Base-by-base conservation (phyloP, 2,329 filamentous ascomycete genomes). In the Albifimbria verrucaria region DNA sequence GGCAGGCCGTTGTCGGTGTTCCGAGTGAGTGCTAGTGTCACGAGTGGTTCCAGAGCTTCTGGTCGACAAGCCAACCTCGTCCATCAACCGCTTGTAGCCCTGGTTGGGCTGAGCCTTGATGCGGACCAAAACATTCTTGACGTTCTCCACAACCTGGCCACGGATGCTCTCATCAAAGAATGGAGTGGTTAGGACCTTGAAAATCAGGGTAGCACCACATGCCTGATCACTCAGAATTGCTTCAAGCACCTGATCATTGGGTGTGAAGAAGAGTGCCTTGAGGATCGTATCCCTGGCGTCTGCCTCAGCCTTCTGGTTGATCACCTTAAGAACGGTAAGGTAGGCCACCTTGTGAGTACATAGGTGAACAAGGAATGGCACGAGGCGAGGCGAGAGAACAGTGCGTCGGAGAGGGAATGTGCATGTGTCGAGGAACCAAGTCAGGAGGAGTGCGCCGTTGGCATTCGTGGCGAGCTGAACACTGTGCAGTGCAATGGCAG, bases 271-370 rank as follows among this genome's bases (percentile, higher is more conserved):
- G 28, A 99, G 77, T 2, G 93, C 92, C 68, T 91, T 88, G 41
- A 97, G 78, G 39, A 99, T 90, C 47, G 84, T 89, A 65, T 99
- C 93, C 12, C 94, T 85, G 3, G 94, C 94, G 56, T 97, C 93
- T 0, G 90, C 81, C 73, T 99, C 94, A 28, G 92, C 90, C 67
- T 96, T 92, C 72, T 99, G 94, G 69, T 99, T 99, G 72, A 99
- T 96, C 49, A 97, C 92, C 77, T 99, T 99, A 53, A 99, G 79
- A 1, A 99, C 93, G 0, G 94, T 99, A 56, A 97, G 79, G 66
- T 97, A 97, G 0, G 94, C 94, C 52, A 99, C 93, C 78, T 97
- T 97, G 79, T 99, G 94, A 0, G 94, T 97, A 79, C 94, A 97
- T 7, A 99, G 81, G 67, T 97, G 91, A 22, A 97, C 92, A 26